These are phyloP conservation scores for Mycena epipterygia DNA, from an alignment of 768 basidiomycete genomes.

Conservation along the genomic window DNA sequence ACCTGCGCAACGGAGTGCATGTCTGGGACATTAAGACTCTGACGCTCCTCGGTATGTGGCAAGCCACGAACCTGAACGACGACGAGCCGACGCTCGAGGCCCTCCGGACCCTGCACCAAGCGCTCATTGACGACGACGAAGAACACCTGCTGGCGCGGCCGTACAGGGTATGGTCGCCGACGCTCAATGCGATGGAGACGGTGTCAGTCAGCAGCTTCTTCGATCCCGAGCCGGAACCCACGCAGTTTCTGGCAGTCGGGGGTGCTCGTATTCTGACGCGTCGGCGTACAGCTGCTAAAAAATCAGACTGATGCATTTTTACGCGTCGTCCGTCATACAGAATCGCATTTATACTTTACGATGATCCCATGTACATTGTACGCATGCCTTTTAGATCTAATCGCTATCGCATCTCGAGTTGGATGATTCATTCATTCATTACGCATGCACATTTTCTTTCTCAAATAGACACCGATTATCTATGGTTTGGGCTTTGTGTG, in stretches of 20 bases:
- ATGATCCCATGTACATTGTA: too few relatives aligned
- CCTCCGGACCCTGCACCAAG: neutral
- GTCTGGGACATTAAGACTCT: slow-evolving; percentile 7
- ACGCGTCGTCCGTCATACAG: too few relatives aligned
- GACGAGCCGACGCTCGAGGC: slow-evolving; percentile 5
- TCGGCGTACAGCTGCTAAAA: neutral
- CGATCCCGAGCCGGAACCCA: neutral
- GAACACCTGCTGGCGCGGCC: neutral
- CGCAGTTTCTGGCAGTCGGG: slow-evolving; percentile 20
- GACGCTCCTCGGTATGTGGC: slow-evolving; percentile 22
- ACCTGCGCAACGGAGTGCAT: too few relatives aligned
- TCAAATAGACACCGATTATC: too few relatives aligned
- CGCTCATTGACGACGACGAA: slow-evolving; percentile 6
- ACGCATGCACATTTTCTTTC: too few relatives aligned
- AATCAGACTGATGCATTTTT: too few relatives aligned
- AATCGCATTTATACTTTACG: too few relatives aligned
- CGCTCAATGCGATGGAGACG: slow-evolving; percentile 13
- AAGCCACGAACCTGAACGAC: slow-evolving; percentile 4
- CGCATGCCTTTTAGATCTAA: too few relatives aligned
- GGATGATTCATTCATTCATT: too few relatives aligned
- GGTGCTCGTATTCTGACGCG: slow-evolving; percentile 24
- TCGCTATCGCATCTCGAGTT: too few relatives aligned
- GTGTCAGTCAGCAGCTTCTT: slow-evolving; percentile 20
- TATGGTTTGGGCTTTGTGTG: too few relatives aligned
- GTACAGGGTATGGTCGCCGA: slow-evolving; percentile 13